Base-by-base conservation (phyloP, 2,329 filamentous ascomycete genomes). In the Pseudodiploospora longispora region DNA sequence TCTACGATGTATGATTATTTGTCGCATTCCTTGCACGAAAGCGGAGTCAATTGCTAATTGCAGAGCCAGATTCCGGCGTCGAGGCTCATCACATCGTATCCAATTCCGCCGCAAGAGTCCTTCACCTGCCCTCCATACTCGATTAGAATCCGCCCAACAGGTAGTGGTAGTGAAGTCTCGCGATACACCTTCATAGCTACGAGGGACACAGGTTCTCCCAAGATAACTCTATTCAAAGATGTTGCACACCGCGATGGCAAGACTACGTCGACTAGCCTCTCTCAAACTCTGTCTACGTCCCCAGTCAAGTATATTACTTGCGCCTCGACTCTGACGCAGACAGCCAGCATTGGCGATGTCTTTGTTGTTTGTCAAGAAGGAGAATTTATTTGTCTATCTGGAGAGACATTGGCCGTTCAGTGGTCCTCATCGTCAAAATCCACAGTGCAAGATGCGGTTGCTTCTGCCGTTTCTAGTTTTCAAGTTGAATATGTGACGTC, bases 71-170 rank as follows among this genome's bases (percentile, higher is more conserved):
- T 83, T 38, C 71, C 78, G 4, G 74, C 77, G 4, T 76, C 79
- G 5, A 71, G 75, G 48, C 66, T 83, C 49, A 72, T 83, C 53
- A 83, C 80, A 6, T 83, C 80, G 2, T 83, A 83, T 58, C 79
- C 80, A 27, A 74, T 84, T 48, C 76, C 80, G 28, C 81, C 80
- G 2, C 78, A 82, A 59, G 75, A 80, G 42, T 71, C 70, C 41
- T 81, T 84, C 58, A 78, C 78, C 43, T 83, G 80, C 60, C 62
- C 79, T 6, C 74, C 79, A 19, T 74, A 70, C 59, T 83, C 80
- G 10, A 59, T 82, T 36, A 70, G 77, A 51, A 66, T 71, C 49
- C 71, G 76, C 52, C 66, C 66, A 38, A 60, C 70, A 8, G 67
- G 68, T 27, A 66, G 63, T 34, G 19, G 19, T 43, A 70, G 63